Percentiles rank a stretch among this genome's conserved stretches.
Evolutionary conservation across 306 rosid genomes (phyloP).

Genomic region (Fagus sylvatica): DNA sequence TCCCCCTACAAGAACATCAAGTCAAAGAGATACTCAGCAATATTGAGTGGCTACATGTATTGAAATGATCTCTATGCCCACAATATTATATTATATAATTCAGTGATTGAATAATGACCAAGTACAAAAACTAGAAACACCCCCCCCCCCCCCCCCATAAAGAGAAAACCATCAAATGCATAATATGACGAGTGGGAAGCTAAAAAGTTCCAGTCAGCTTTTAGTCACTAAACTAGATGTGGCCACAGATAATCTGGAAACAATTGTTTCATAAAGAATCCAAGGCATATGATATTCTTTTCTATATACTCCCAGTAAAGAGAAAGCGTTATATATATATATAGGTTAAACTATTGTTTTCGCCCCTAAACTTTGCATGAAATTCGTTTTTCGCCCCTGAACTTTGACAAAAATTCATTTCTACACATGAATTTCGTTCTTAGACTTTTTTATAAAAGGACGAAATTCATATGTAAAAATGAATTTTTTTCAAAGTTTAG

Average conservation of each 20-base stretch:
- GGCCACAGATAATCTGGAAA: not conserved
- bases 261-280: not conserved
- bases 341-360: too few relatives aligned
- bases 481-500: too few relatives aligned
- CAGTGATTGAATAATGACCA: not conserved
- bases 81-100: not conserved
- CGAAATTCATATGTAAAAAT: too few relatives aligned
- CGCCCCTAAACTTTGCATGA: too few relatives aligned
- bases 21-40: not conserved
- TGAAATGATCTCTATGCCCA: not conserved
- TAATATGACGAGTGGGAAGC: not conserved
- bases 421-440: too few relatives aligned
- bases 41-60: not conserved
- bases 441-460: too few relatives aligned
- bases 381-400: too few relatives aligned
- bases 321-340: not conserved
- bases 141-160: too few relatives aligned
- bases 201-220: not conserved
- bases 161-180: not conserved
- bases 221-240: not conserved
- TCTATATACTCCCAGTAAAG: not conserved
- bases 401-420: too few relatives aligned
- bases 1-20: constrained; percentile 60
- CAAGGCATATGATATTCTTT: not conserved
- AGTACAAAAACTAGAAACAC: not conserved